phyloP scores from a whole-genome alignment of 2,329 filamentous ascomycete species.

The Monilinia fructicola region DNA sequence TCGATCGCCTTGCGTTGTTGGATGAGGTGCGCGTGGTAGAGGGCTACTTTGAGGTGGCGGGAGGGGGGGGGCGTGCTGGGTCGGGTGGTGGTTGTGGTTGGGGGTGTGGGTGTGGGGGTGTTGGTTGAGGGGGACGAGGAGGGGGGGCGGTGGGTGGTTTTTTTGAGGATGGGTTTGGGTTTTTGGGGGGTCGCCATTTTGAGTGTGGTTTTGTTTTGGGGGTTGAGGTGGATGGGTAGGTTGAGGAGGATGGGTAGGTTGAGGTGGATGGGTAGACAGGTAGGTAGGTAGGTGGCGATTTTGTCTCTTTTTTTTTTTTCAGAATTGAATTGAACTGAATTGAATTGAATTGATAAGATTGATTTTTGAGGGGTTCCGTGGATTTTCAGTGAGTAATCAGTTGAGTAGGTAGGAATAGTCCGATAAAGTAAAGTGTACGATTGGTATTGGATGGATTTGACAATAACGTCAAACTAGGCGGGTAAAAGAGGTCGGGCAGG shows the following conservation, averaged over 20 bases:
- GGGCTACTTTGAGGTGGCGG: slow-evolving; percentile 61
- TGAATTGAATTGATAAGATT: too few relatives aligned
- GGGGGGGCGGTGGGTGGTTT: slow-evolving; percentile 45
- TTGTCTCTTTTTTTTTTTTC: too few relatives aligned
- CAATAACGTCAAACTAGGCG: too few relatives aligned
- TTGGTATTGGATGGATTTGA: too few relatives aligned
- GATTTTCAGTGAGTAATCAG: too few relatives aligned
- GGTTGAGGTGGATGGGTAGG: background rate
- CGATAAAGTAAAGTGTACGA: too few relatives aligned
- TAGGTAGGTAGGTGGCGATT: too few relatives aligned
- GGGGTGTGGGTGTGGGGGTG: slow-evolving; percentile 37
- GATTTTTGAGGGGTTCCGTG: too few relatives aligned
- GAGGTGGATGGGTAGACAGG: background rate
- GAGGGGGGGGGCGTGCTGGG: slow-evolving; percentile 39
- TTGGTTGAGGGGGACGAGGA: slow-evolving; percentile 45
- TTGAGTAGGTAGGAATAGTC: too few relatives aligned
- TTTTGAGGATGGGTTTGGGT: slow-evolving; percentile 62
- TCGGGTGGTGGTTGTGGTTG: slow-evolving; percentile 48
- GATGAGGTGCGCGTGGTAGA: slow-evolving; percentile 79
- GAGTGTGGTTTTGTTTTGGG: background rate
- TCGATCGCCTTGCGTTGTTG: slow-evolving; percentile 81
- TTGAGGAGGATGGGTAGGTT: too few relatives aligned
- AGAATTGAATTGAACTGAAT: too few relatives aligned
- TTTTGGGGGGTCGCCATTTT: slow-evolving; percentile 35
- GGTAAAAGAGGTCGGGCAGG: too few relatives aligned